phyloP scores from a whole-genome alignment of 1,139 yeast genomes.

The Diutina pseudorugosa region DNA sequence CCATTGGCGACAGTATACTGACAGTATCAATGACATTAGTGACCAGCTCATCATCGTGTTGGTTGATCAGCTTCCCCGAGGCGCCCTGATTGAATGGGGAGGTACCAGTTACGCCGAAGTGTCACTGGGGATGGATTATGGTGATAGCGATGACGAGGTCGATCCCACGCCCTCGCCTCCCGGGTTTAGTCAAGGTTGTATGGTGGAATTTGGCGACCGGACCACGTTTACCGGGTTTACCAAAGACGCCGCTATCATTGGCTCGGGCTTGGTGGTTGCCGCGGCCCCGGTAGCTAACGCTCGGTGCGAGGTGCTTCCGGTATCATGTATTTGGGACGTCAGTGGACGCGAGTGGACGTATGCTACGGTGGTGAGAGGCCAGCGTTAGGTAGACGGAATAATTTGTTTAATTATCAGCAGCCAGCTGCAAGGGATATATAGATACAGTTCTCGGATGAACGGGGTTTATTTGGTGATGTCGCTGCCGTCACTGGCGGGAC shows the following conservation, averaged over 20 bases:
- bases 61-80: slow-evolving; percentile 54
- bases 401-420: background rate
- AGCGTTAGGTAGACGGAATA: background rate
- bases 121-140: slow-evolving; percentile 19
- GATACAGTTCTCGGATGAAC: background rate
- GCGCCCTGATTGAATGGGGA: slow-evolving; percentile 72
- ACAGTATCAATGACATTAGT: slow-evolving; percentile 7
- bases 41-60: slow-evolving; percentile 38
- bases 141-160: slow-evolving; percentile 28
- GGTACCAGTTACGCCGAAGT: slow-evolving; percentile 36
- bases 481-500: slow-evolving; percentile 17
- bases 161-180: slow-evolving; percentile 7
- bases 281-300: background rate
- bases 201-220: background rate
- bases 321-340: background rate
- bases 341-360: background rate
- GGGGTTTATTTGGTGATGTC: background rate
- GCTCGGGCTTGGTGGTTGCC: background rate
- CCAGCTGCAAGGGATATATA: background rate
- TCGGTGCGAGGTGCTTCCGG: background rate
- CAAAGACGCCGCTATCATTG: background rate
- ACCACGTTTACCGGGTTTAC: background rate
- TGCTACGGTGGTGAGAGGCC: background rate
- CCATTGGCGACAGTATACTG: slow-evolving; percentile 6
- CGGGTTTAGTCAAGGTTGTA: background rate